These are phyloP conservation scores for Camillea tinctor DNA, from an alignment of 2,329 filamentous ascomycete species.

Conservation along the genomic window DNA sequence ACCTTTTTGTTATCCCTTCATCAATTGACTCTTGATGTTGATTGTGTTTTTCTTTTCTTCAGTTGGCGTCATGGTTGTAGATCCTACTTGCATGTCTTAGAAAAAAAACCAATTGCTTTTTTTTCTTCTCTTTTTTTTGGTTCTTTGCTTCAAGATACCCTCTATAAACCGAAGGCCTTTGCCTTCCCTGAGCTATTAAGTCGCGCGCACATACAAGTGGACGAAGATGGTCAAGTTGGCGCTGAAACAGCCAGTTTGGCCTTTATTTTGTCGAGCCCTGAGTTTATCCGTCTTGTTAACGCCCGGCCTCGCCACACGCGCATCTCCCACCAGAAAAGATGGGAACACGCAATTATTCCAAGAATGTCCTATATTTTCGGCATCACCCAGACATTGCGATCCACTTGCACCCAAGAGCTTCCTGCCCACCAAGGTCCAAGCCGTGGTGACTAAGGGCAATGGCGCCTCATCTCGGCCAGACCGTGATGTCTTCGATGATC, in stretches of 20 bases:
- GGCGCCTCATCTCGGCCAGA: constrained; percentile 14
- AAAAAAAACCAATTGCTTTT: too few species aligned
- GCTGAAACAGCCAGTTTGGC: neutral
- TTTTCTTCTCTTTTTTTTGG: too few species aligned
- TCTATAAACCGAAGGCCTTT: neutral
- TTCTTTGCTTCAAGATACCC: neutral
- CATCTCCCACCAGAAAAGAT: neutral
- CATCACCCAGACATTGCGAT: constrained; percentile 19
- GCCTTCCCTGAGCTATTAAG: too few species aligned
- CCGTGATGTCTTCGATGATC: constrained; percentile 41
- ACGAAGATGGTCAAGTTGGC: neutral
- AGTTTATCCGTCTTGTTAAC: neutral
- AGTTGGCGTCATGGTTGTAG: neutral
- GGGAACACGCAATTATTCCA: constrained; percentile 5
- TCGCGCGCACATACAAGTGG: neutral
- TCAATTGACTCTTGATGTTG: too few species aligned
- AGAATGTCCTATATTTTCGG: constrained; percentile 26
- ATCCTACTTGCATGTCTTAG: neutral
- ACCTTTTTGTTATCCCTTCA: neutral
- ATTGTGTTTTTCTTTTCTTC: neutral
- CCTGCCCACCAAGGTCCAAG: constrained; percentile 16
- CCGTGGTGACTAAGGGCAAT: constrained; percentile 2
- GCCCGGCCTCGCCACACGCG: neutral
- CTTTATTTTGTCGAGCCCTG: neutral
- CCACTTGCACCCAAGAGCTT: constrained; percentile 26